Base-by-base conservation (phyloP, 495 filamentous ascomycete genomes). In the Lophiotrema nucula region DNA sequence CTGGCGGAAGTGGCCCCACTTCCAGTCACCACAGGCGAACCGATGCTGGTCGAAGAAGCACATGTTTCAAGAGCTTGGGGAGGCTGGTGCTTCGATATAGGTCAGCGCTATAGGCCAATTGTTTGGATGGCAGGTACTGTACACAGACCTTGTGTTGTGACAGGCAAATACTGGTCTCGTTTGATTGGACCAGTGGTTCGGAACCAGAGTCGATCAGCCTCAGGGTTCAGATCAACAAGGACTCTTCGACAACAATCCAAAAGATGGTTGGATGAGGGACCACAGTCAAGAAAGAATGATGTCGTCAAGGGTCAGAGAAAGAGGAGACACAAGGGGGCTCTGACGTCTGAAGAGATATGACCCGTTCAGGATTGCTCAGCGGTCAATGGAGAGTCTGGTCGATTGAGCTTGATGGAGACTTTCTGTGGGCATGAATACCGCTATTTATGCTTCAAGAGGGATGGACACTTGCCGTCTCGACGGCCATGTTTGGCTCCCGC, bases 1-100 rank as follows among this genome's bases (percentile, higher is more conserved):
- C 73, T 92, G 82, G 60, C 88, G 85, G 80, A 97, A 97, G 73
- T 85, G 85, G 64, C 89, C 88, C 93, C 95, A 98, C 74, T 92
- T 92, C 84, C 85, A 97, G 79, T 93, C 92, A 67, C 86, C 86
- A 76, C 93, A 98, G 37, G 47, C 61, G 76, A 80, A 87, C 27
- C 76, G 74, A 56, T 77, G 78, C 62, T 82, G 80, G 57, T 85
- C 83, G 70, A 79, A 85, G 73, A 80, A 85, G 76, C 83, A 85
- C 83, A 86, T 85, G 53, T 63, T 77, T 72, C 58, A 66, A 61
- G 58, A 57, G 53, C 15, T 54, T 6, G 37, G 48, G 35, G 15
- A 54, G 42, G 11, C 46, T 57, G 42, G 38, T 59, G 28, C 38
- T 33, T 31, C 15, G 21, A 19, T 47, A 54, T 37, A 53, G 48